Base-by-base conservation (phyloP, 179 eudicot species). In the Carnegiea gigantea region DNA sequence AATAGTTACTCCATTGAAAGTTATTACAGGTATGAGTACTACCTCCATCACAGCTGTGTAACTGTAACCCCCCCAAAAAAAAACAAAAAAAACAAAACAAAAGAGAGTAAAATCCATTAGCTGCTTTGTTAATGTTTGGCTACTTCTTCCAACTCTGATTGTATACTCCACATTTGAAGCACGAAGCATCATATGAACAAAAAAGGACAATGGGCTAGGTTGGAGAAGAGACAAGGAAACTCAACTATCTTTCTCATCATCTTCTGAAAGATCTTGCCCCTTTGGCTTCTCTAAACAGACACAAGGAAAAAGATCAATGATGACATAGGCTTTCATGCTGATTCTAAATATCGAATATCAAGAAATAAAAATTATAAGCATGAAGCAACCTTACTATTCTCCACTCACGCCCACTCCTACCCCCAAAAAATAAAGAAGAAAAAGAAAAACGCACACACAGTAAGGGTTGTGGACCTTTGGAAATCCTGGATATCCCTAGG, bases 71-170 rank as follows among this genome's bases (percentile, higher is more conserved):
- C 53, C 38, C 9, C 33, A 1, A 1, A 1, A 1, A 1, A 1
- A 1, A 1, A 1, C 33, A 1, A 30, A 30, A 30, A 30, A 30
- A 30, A 85, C 88, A 88, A 82, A 85, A 75, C 11, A 86, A 68
- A 78, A 76, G 30, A 54, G 33, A 79, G 71, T 82, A 43, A 88
- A 80, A 67, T 86, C 85, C 17, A 71, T 80, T 76, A 82, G 81
- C 86, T 88, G 83, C 68, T 64, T 23, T 26, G 15, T 48, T 24
- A 30, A 2, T 30, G 33, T 2, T 30, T 30, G 33, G 33, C 33
- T 30, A 30, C 33, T 30, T 30, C 33, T 30, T 30, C 33, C 33
- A 30, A 30, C 33, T 30, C 33, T 30, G 33, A 30, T 30, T 30
- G 33, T 30, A 30, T 30, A 2, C 33, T 30, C 33, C 33, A 30